Evolutionary conservation across 495 filamentous ascomycete genomes (phyloP), one percentile per base, ranked within the genome.

Genomic region (Halenospora varia): DNA sequence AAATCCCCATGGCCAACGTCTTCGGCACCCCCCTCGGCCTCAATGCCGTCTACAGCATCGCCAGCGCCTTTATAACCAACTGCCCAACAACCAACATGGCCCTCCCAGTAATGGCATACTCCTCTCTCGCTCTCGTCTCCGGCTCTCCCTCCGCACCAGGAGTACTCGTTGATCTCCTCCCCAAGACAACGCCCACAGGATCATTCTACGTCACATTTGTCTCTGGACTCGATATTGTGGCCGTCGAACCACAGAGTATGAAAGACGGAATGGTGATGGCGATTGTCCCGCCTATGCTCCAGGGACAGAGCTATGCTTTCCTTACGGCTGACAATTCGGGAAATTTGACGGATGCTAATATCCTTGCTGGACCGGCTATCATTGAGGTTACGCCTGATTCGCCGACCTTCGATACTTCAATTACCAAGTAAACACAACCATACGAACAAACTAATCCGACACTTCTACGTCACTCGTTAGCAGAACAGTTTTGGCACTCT

Each of bases 1-100:
- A 81, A 48, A 64, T 63, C 19, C 78, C 83, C 1, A 81, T 79
- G 53, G 66, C 82, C 3, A 72, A 80, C 48, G 65, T 79, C 3
- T 81, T 83, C 64, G 83, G 82, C 39, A 69, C 69, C 4, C 80
- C 82, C 3, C 71, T 86, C 11, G 63, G 65, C 55, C 70, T 79
- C 53, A 73, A 84, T 56, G 72, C 80, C 51, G 80, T 85, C 15
- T 80, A 77, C 68, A 83, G 81, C 1, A 68, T 85, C 18, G 83
- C 82, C 8, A 68, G 73, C 1, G 70, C 69, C 10, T 84, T 85
- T 70, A 84, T 86, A 56, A 61, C 56, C 0, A 70, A 69, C 1
- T 86, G 82, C 66, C 83, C 83, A 10, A 51, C 63, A 2, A 69
- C 57, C 53, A 84, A 86, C 67, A 69, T 73, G 1, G 49, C 59